Evolutionary conservation across 176 grass and related monocot genomes (phyloP), one percentile per base, ranked within the genome.

Genomic region (Bolboschoenus planiculmis): DNA sequence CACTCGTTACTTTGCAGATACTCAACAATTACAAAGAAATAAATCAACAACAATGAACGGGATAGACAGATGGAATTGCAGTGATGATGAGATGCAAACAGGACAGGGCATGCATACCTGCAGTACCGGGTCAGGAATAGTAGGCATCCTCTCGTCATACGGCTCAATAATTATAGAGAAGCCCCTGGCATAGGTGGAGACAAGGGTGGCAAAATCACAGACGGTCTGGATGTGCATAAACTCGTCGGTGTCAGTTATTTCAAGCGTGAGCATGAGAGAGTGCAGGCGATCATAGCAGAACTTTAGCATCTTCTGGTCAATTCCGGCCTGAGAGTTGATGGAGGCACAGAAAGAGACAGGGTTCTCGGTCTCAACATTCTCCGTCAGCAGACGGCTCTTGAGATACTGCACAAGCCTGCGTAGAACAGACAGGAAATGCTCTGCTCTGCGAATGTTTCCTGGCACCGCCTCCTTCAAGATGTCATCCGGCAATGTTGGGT

Each of bases 131-230:
- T 98, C 95, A 31, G 90, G 95, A 29, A 95, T 85, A 81, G 94
- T 84, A 84, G 95, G 92, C 95, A 98, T 98, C 88, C 95, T 88
- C 29, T 98, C 92, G 84, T 98, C 92, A 40, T 90, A 98, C 7
- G 92, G 90, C 80, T 98, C 92, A 40, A 95, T 98, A 71, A 98
- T 98, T 81, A 98, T 85, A 73, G 95, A 98, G 83, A 98, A 98
- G 9, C 95, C 95, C 16, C 87, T 84, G 43, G 92, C 89, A 40
- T 98, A 98, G 59, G 95, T 98, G 63, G 92, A 92, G 44, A 95
- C 87, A 27, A 98, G 71, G 74, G 95, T 98, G 64, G 92, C 90
- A 59, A 98, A 98, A 88, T 98, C 92, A 70, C 95, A 98, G 31
- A 98, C 81, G 10, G 95, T 97, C 76, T 94, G 92, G 27, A 98